These are phyloP conservation scores for Pseudogymnoascus pannorum DNA, from an alignment of 2,329 filamentous ascomycete species.

Conservation along the genomic window DNA sequence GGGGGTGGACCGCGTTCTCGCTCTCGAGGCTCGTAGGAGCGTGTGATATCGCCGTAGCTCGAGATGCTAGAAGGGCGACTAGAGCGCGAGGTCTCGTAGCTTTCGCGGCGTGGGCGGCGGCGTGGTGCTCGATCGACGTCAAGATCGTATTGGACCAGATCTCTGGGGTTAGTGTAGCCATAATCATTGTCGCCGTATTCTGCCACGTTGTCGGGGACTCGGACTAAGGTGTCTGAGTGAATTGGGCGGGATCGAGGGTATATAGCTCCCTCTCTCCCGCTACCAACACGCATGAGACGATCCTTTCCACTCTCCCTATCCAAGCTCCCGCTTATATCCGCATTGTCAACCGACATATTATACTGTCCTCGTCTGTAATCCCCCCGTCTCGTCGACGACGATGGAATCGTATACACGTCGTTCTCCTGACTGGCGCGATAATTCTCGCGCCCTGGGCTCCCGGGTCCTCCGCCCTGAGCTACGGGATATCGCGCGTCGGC, in stretches of 20 bases:
- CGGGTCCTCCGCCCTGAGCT: constrained; percentile 26
- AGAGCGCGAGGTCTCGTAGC: constrained; percentile 40
- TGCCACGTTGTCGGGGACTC: constrained; percentile 36
- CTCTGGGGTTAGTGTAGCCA: constrained; percentile 57
- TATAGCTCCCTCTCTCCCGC: constrained; percentile 18
- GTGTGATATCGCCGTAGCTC: constrained; percentile 23
- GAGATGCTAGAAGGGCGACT: constrained; percentile 25
- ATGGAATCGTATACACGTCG: constrained; percentile 49
- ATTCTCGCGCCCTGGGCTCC: constrained; percentile 46
- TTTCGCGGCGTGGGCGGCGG: constrained; percentile 42
- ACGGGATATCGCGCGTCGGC: constrained; percentile 32
- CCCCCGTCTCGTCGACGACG: constrained; percentile 38
- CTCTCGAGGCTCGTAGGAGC: constrained; percentile 34
- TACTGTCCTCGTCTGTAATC: constrained; percentile 36
- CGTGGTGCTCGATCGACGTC: constrained; percentile 39
- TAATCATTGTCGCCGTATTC: constrained; percentile 53
- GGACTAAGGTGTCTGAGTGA: constrained; percentile 23
- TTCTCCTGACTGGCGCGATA: constrained; percentile 47
- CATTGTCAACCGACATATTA: constrained; percentile 43
- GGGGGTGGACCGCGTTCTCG: constrained; percentile 49
- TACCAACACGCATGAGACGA: constrained; percentile 16
- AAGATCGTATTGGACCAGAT: constrained; percentile 54
- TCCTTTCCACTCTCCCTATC: constrained; percentile 19
- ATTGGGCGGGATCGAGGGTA: constrained; percentile 22
- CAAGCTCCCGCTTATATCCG: constrained; percentile 32